Evolutionary conservation across 257 asterid genomes (phyloP).

Genomic region (Gentiana straminea): DNA sequence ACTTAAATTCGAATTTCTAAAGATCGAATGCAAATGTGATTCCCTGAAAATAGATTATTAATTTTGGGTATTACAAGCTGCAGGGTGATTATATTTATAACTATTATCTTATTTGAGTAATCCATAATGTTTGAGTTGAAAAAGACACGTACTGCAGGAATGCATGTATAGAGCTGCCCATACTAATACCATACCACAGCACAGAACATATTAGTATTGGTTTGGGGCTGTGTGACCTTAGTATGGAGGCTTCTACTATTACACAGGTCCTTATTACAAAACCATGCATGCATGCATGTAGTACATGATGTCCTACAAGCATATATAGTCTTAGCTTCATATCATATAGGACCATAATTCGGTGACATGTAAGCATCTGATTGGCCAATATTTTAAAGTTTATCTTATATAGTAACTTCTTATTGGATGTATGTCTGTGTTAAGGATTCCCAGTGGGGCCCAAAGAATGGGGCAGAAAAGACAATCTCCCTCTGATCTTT

Average conservation of each 20-base stretch:
- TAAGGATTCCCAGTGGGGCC: constrained; percentile 40
- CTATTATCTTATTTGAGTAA: too few species aligned
- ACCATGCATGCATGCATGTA: constrained; percentile 16
- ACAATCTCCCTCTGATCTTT: constrained; percentile 10
- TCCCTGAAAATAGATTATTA: too few species aligned
- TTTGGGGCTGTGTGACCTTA: constrained; percentile 3
- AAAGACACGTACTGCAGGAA: neutral
- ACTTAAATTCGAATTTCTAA: too few species aligned
- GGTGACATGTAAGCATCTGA: constrained; percentile 23
- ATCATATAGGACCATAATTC: constrained; percentile 15
- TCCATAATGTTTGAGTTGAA: neutral
- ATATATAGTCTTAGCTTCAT: constrained; percentile 8
- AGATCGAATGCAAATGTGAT: too few species aligned
- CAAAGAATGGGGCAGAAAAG: constrained; percentile 6
- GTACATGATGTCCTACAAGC: constrained; percentile 3
- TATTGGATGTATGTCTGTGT: constrained; percentile 33
- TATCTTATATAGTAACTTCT: constrained; percentile 27
- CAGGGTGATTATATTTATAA: too few species aligned
- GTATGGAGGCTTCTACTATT: constrained; percentile 6
- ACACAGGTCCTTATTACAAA: neutral
- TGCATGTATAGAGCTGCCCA: neutral
- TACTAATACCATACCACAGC: too few species aligned
- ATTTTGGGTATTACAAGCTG: too few species aligned
- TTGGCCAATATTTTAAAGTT: constrained; percentile 29
- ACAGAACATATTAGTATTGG: neutral